Percentiles rank a stretch among this genome's conserved stretches.
Conservation (phyloP, 208 protist genomes). For the Angomonas ambiguus region DNA sequence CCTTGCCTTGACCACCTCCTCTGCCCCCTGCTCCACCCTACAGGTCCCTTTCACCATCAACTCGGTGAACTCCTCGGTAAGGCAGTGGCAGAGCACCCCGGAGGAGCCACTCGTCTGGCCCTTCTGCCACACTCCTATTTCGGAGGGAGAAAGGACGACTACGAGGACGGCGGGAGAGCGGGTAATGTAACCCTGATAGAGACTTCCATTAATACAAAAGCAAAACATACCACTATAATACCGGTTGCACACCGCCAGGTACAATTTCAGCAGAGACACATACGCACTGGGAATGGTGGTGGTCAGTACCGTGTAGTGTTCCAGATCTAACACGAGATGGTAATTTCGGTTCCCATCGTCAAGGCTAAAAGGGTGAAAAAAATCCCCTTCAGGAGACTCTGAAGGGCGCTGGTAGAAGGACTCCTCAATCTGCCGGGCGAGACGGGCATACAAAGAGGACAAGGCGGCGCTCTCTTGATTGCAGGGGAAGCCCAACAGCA, state of each 20-base stretch:
- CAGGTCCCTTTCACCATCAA: not conserved
- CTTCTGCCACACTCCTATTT: not conserved
- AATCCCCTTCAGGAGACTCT: not conserved
- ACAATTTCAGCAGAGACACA: constrained; percentile 1
- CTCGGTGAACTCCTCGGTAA: not conserved
- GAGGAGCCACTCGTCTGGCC: not conserved
- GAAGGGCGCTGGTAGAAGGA: not conserved
- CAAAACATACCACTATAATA: not conserved
- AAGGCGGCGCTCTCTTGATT: not conserved
- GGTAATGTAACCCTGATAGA: not conserved
- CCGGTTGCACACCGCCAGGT: not conserved
- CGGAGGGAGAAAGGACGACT: not conserved
- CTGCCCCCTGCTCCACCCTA: not conserved
- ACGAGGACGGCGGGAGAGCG: not conserved
- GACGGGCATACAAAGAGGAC: not conserved
- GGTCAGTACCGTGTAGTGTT: not conserved
- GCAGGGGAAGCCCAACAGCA: not conserved
- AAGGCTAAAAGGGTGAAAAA: too few relatives aligned
- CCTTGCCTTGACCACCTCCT: not conserved
- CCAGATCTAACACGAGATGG: not conserved
- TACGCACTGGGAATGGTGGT: not conserved
- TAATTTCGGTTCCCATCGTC: too few relatives aligned
- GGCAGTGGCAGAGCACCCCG: not conserved
- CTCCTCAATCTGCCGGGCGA: not conserved
- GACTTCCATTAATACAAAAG: not conserved